These are phyloP conservation scores for Solanum arcanum DNA, from an alignment of 257 asterid species.

Conservation along the genomic window DNA sequence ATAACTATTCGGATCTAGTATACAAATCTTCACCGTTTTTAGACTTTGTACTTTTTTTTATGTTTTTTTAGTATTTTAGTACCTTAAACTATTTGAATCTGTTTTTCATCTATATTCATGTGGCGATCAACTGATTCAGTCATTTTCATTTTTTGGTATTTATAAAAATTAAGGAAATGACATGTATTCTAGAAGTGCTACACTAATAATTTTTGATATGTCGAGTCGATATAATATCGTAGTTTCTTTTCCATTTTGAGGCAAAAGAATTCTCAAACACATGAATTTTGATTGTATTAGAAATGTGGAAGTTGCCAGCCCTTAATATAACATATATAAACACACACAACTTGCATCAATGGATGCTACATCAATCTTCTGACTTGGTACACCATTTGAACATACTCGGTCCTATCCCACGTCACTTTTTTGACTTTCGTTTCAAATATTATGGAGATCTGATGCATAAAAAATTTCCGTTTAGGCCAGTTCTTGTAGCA, in stretches of 20 bases:
- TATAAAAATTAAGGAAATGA: background rate
- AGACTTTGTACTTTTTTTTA: background rate
- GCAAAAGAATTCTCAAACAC: no score
- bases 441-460: constrained; percentile 30
- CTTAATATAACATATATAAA: no score
- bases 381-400: background rate
- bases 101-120: no score
- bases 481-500: constrained; percentile 14
- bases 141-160: background rate
- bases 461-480: constrained; percentile 12
- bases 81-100: no score
- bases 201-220: background rate
- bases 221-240: background rate
- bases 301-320: no score
- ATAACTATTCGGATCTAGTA: background rate
- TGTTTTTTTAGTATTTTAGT: no score
- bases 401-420: constrained; percentile 29
- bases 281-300: no score
- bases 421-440: constrained; percentile 9
- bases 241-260: background rate
- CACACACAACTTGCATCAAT: no score
- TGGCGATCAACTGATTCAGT: no score
- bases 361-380: no score
- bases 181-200: background rate
- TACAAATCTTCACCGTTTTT: background rate